Conservation (phyloP, 495 filamentous ascomycete species). For the Stereocaulon alpinum region DNA sequence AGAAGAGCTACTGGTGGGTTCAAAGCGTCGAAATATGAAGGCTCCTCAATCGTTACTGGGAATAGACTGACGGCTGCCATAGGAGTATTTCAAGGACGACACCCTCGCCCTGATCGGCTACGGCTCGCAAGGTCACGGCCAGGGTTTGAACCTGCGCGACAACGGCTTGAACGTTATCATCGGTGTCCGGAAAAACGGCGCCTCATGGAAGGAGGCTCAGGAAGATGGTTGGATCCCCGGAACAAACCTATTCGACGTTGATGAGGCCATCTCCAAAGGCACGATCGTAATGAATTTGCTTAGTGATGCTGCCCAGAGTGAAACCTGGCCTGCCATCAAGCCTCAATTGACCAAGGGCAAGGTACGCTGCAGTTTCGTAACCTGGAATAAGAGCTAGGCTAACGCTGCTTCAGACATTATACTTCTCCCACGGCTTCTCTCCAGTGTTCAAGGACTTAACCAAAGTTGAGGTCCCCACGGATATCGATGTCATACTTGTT, state of each 20-base stretch:
- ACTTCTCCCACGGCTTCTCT: constrained; percentile 99
- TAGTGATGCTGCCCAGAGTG: constrained; percentile 90
- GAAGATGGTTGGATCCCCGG: constrained; percentile 97
- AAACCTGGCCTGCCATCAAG: constrained; percentile 98
- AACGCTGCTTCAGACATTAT: constrained; percentile 59
- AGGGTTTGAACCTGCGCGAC: constrained; percentile 98
- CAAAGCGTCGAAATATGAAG: background rate
- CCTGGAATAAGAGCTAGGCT: constrained; percentile 8
- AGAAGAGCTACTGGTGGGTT: constrained; percentile 84
- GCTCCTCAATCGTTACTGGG: background rate
- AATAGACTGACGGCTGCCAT: constrained; percentile 15
- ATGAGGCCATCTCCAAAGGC: constrained; percentile 86
- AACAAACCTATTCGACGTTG: constrained; percentile 95
- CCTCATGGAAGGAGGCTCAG: constrained; percentile 94
- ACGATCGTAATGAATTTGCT: constrained; percentile 99
- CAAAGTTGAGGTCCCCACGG: constrained; percentile 90
- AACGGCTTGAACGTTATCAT: constrained; percentile 98
- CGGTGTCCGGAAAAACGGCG: constrained; percentile 94
- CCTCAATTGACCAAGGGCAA: constrained; percentile 97
- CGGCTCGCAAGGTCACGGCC: constrained; percentile 96
- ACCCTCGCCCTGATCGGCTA: constrained; percentile 98
- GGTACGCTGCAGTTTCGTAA: constrained; percentile 32
- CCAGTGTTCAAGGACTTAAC: constrained; percentile 99
- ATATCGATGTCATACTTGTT: constrained; percentile 98
- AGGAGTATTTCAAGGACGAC: constrained; percentile 99